Conservation (phyloP, 768 basidiomycete species). For the Suillus spraguei region DNA sequence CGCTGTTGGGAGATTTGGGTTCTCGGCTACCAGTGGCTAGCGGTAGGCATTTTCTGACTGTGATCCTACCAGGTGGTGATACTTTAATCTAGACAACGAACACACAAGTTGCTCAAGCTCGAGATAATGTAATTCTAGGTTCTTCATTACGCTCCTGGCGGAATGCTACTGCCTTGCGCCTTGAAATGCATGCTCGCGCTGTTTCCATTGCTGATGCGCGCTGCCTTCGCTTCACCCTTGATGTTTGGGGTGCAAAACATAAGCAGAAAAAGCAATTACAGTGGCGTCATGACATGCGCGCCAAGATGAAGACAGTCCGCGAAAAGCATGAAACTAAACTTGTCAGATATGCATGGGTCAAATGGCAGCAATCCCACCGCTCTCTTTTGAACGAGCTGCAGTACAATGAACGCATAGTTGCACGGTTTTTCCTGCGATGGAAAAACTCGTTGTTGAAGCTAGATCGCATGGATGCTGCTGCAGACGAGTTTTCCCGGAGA, state of each 20-base stretch:
- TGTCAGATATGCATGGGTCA: conserved; percentile 59
- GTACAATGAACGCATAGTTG: conserved; percentile 46
- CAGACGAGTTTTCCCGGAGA: conserved; percentile 48
- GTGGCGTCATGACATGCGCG: conserved; percentile 73
- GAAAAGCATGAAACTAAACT: conserved; percentile 57
- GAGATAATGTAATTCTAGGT: conserved; percentile 65
- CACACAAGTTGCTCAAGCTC: conserved; percentile 67
- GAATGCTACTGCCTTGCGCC: conserved; percentile 36
- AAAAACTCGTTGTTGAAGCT: conserved; percentile 42
- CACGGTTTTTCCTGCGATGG: conserved; percentile 56
- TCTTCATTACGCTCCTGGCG: conserved; percentile 65
- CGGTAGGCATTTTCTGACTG: conserved; percentile 47
- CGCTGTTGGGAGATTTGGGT: conserved; percentile 80
- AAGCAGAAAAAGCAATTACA: conserved; percentile 56
- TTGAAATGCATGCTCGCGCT: conserved; percentile 45
- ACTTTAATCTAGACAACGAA: conserved; percentile 60
- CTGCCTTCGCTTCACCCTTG: conserved; percentile 43
- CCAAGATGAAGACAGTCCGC: conserved; percentile 64
- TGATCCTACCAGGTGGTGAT: conserved; percentile 19
- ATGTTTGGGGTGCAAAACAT: conserved; percentile 55
- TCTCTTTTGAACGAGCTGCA: conserved; percentile 53
- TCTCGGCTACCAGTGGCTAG: conserved; percentile 70
- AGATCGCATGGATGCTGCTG: conserved; percentile 48
- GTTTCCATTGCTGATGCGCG: conserved; percentile 46
- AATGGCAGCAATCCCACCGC: conserved; percentile 66